These are phyloP conservation scores for Angophora floribunda DNA, from an alignment of 345 rosid species.

Conservation along the genomic window DNA sequence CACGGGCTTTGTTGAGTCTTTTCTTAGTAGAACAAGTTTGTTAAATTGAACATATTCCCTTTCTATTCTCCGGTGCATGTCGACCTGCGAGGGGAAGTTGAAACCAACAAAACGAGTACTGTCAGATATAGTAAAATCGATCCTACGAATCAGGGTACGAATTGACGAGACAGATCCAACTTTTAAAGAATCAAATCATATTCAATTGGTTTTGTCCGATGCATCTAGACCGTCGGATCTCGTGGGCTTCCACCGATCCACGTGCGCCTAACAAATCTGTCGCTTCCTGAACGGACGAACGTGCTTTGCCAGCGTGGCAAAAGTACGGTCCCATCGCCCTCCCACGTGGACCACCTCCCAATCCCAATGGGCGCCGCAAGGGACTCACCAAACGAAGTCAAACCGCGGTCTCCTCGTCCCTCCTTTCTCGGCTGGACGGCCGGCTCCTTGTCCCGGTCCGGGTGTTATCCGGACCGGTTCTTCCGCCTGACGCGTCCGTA, in stretches of 20 bases:
- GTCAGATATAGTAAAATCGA: background rate
- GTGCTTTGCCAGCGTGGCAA: background rate
- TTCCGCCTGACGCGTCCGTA: background rate
- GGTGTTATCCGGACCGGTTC: background rate
- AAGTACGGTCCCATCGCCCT: background rate
- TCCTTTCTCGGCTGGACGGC: background rate
- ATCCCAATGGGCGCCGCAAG: background rate
- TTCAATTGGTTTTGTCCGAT: background rate
- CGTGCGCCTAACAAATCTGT: background rate
- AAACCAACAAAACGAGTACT: background rate
- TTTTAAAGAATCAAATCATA: background rate
- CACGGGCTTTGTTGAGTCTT: background rate
- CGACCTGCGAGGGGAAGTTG: background rate
- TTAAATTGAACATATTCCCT: background rate
- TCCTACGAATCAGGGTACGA: background rate
- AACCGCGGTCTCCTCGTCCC: background rate
- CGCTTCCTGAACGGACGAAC: background rate
- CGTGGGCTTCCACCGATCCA: background rate
- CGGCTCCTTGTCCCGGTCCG: background rate
- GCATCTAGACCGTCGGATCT: background rate
- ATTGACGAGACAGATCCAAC: background rate
- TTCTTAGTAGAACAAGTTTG: background rate
- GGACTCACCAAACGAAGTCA: background rate
- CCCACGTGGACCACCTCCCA: background rate
- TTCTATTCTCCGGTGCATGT: background rate